Percentiles rank a stretch among this genome's conserved stretches.
Evolutionary conservation across 495 filamentous ascomycete genomes (phyloP).

Genomic region (Trichoderma orchidacearum): DNA sequence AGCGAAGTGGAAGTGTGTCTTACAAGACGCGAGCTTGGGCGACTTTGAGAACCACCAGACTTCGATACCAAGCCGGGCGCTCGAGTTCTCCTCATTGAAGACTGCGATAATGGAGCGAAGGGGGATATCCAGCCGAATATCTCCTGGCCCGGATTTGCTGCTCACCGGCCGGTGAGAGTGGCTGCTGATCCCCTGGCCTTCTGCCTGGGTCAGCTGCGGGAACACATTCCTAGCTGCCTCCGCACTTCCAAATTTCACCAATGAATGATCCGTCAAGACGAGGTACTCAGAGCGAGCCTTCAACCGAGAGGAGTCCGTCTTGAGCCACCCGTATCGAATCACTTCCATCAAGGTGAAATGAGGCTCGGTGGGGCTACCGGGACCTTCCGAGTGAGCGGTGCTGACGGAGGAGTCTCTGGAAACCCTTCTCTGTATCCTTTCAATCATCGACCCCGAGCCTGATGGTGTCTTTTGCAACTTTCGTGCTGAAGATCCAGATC

Average conservation of each 20-base stretch:
- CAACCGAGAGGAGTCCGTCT: slow-evolving; percentile 68
- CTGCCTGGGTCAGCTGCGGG: slow-evolving; percentile 14
- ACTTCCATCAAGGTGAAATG: not conserved
- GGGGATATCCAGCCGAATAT: slow-evolving; percentile 34
- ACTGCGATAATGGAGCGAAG: slow-evolving; percentile 64
- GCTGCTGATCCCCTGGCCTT: not conserved
- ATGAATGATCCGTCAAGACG: slow-evolving; percentile 75
- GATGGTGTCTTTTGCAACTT: slow-evolving; percentile 1
- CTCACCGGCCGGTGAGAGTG: not conserved
- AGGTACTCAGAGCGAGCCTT: slow-evolving; percentile 79
- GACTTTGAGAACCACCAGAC: slow-evolving; percentile 60
- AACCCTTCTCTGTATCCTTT: not conserved
- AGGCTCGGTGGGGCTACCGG: not conserved
- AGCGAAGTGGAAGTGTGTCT: slow-evolving; percentile 50
- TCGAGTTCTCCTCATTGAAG: slow-evolving; percentile 65
- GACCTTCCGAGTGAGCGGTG: not conserved
- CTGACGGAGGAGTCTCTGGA: not conserved
- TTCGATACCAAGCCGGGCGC: slow-evolving; percentile 68
- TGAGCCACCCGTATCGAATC: slow-evolving; percentile 51
- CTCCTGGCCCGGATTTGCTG: not conserved
- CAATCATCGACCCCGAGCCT: not conserved
- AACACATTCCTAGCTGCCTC: slow-evolving; percentile 40
- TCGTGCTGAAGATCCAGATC: slow-evolving; percentile 1
- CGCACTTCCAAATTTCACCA: slow-evolving; percentile 68
- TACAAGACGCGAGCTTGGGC: slow-evolving; percentile 36